A percentile compares a stretch with the other conserved stretches of the same genome.
phyloP scores from a whole-genome alignment of 345 rosid genomes.

The Boechera retrofracta region DNA sequence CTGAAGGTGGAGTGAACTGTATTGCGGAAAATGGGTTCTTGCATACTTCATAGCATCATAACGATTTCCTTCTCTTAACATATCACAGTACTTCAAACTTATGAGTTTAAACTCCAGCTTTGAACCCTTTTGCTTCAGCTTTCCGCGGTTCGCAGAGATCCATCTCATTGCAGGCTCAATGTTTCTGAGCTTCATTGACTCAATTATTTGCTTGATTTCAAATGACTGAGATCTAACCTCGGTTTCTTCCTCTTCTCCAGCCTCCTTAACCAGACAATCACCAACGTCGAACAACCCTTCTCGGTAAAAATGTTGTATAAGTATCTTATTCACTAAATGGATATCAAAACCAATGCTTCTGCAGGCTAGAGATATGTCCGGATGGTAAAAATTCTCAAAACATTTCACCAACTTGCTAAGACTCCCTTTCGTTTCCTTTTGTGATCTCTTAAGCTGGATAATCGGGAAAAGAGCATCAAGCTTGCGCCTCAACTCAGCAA shows the following conservation, averaged over 20 bases:
- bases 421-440: slow-evolving; percentile 57
- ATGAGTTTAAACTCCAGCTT: slow-evolving; percentile 66
- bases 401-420: slow-evolving; percentile 63
- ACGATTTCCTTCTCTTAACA: slow-evolving; percentile 57
- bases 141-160: slow-evolving; percentile 57
- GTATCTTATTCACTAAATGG: slow-evolving; percentile 60
- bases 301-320: slow-evolving; percentile 70
- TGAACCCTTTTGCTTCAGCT: slow-evolving; percentile 55
- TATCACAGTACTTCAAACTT: slow-evolving; percentile 63
- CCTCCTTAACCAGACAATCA: slow-evolving; percentile 69
- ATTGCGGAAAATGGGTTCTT: slow-evolving; percentile 56
- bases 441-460: slow-evolving; percentile 61
- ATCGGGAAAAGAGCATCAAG: slow-evolving; percentile 54
- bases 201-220: slow-evolving; percentile 61
- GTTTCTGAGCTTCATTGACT: slow-evolving; percentile 60
- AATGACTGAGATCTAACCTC: slow-evolving; percentile 56
- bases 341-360: slow-evolving; percentile 67
- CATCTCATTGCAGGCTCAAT: slow-evolving; percentile 80
- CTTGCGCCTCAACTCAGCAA: slow-evolving; percentile 58
- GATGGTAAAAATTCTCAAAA: slow-evolving; percentile 62
- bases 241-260: slow-evolving; percentile 56
- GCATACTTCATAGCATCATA: slow-evolving; percentile 65
- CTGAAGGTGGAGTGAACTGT: slow-evolving; percentile 44
- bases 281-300: slow-evolving; percentile 83
- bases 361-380: slow-evolving; percentile 74